Evolutionary conservation across 2,329 filamentous ascomycete genomes (phyloP).

Genomic region (Nemania serpens): DNA sequence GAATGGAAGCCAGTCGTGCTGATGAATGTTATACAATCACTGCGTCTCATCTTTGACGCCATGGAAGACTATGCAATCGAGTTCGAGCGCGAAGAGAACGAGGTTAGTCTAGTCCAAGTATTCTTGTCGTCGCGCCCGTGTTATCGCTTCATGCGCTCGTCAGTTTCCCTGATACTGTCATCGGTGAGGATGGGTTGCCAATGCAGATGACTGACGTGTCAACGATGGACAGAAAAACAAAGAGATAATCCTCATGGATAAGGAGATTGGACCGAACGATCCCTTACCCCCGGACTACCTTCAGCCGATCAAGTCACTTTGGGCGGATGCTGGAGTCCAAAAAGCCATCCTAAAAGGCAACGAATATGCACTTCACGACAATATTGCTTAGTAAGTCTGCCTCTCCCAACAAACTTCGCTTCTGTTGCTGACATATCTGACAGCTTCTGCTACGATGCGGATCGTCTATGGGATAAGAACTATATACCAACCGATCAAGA

Average conservation of each 20-base stretch:
- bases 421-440: constrained; percentile 28
- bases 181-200: background rate
- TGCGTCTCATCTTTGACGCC: constrained; percentile 86
- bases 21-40: constrained; percentile 90
- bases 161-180: background rate
- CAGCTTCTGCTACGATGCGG: constrained; percentile 83
- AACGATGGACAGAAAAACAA: constrained; percentile 69
- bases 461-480: constrained; percentile 73
- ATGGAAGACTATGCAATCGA: constrained; percentile 84
- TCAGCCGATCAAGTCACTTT: constrained; percentile 80
- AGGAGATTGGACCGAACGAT: constrained; percentile 83
- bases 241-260: constrained; percentile 75
- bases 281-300: constrained; percentile 78
- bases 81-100: constrained; percentile 78
- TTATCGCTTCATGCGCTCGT: background rate
- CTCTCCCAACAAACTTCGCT: constrained; percentile 41
- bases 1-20: constrained; percentile 97
- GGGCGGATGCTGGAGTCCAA: constrained; percentile 83
- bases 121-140: background rate
- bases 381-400: constrained; percentile 85
- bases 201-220: constrained; percentile 26
- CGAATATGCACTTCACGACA: constrained; percentile 95
- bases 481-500: constrained; percentile 95
- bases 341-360: constrained; percentile 91
- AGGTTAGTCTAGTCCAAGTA: constrained; percentile 59